phyloP scores from a whole-genome alignment of 2,329 filamentous ascomycete species.

The Aspergillus quadrilineatus region DNA sequence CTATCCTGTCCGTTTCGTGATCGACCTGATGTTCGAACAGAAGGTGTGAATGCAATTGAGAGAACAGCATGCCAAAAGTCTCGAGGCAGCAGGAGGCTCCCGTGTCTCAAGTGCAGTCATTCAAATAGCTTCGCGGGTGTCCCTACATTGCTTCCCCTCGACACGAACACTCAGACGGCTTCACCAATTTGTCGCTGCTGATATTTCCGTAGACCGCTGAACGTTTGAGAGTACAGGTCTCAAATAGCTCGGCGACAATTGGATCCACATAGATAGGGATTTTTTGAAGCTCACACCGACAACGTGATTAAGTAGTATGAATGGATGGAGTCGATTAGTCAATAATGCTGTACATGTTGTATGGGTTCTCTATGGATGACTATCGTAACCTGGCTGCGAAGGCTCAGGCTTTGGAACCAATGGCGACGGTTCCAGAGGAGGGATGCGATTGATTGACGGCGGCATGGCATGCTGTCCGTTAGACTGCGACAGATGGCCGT shows the following conservation, averaged over 20 bases:
- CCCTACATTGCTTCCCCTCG: neutral
- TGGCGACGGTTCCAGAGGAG: constrained; percentile 31
- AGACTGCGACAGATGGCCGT: constrained; percentile 18
- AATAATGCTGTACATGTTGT: neutral
- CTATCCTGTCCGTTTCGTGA: neutral
- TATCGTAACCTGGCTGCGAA: constrained; percentile 16
- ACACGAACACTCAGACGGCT: neutral
- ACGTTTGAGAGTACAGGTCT: neutral
- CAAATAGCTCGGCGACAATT: neutral
- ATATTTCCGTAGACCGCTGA: constrained; percentile 3
- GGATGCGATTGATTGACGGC: constrained; percentile 34
- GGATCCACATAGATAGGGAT: neutral
- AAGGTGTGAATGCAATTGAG: too few species aligned
- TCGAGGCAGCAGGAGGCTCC: neutral
- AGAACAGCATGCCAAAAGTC: neutral
- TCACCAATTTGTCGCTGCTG: constrained; percentile 8
- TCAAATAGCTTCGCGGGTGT: constrained; percentile 3
- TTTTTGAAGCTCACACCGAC: neutral
- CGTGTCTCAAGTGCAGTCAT: neutral
- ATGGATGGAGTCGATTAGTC: too few species aligned
- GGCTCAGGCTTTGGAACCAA: constrained; percentile 26
- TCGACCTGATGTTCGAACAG: neutral
- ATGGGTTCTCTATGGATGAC: neutral
- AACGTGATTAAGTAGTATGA: neutral
- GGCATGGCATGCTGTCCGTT: constrained; percentile 32